A percentile compares a stretch with the other conserved stretches of the same genome.
These are phyloP conservation scores for Plasmodium blacklocki DNA, from an alignment of 169 alveolate genomes.

Conservation along the genomic window DNA sequence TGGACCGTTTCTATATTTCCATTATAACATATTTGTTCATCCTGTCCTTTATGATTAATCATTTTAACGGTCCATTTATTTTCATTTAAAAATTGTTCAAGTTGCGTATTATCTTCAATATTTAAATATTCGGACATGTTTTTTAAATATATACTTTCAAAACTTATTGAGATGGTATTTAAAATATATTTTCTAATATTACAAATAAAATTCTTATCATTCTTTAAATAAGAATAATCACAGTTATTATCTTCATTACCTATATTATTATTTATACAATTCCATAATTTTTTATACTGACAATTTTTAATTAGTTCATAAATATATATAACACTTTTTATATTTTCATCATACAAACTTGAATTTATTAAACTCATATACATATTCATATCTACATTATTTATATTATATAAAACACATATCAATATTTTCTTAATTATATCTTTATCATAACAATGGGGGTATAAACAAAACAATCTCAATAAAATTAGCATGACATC, in stretches of 20 bases:
- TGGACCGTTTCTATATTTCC: constrained; percentile 63
- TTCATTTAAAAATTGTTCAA: constrained; percentile 30
- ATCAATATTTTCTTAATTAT: constrained; percentile 64
- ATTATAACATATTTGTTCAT: constrained; percentile 31
- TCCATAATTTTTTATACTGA: constrained; percentile 56
- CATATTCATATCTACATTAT: constrained; percentile 55
- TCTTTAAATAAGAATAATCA: constrained; percentile 54
- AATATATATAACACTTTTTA: constrained; percentile 41
- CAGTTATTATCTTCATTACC: constrained; percentile 24
- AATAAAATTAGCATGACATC: constrained; percentile 68
- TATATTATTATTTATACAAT: constrained; percentile 19
- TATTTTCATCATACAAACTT: constrained; percentile 62
- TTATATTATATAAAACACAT: constrained; percentile 64
- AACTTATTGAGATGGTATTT: constrained; percentile 50
- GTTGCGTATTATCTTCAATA: constrained; percentile 5
- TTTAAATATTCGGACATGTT: constrained; percentile 67
- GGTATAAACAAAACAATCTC: constrained; percentile 69
- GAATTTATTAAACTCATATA: constrained; percentile 66
- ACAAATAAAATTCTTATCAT: constrained; percentile 24
- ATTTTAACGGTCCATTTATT: constrained; percentile 65
- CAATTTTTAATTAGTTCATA: constrained; percentile 58
- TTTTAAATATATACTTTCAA: constrained; percentile 47
- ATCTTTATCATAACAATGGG: constrained; percentile 63
- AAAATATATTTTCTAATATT: constrained; percentile 56
- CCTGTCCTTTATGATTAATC: constrained; percentile 32